A percentile compares a stretch with the other conserved stretches of the same genome.
These are phyloP conservation scores for Lasiodiplodia hormozganensis DNA, from an alignment of 2,329 filamentous ascomycete genomes.

Conservation along the genomic window DNA sequence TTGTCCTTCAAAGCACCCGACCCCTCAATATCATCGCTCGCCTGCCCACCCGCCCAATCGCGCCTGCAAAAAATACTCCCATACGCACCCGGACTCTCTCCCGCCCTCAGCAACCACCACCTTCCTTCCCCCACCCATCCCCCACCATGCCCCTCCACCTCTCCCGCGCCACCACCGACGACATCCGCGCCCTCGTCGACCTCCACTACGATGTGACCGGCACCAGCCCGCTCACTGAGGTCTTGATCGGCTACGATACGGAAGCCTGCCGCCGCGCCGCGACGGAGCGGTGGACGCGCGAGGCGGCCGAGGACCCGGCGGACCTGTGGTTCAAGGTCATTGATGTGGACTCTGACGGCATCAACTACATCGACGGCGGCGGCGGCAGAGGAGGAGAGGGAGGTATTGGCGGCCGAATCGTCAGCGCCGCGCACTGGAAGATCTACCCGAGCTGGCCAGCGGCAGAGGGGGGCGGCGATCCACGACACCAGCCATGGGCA, in stretches of 20 bases:
- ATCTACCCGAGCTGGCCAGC: slow-evolving; percentile 34
- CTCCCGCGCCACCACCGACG: slow-evolving; percentile 26
- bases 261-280: slow-evolving; percentile 18
- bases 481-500: slow-evolving; percentile 1
- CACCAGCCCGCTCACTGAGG: slow-evolving; percentile 18
- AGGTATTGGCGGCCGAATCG: slow-evolving; percentile 30
- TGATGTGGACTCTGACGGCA: slow-evolving; percentile 33
- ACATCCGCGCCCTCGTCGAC: slow-evolving; percentile 31
- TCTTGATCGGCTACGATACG: slow-evolving; percentile 28
- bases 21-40: too few species aligned
- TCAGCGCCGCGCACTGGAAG: slow-evolving; percentile 42
- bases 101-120: neutral
- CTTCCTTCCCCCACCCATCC: neutral
- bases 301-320: slow-evolving; percentile 33
- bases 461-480: too few species aligned
- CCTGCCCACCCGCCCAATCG: too few species aligned
- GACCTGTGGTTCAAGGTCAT: slow-evolving; percentile 42
- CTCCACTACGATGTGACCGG: slow-evolving; percentile 29
- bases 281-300: slow-evolving; percentile 31
- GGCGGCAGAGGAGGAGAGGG: too few species aligned
- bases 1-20: too few species aligned
- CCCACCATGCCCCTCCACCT: slow-evolving; percentile 9
- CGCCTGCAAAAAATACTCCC: too few species aligned
- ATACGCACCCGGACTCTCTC: neutral
- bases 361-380: too few species aligned